Evolutionary conservation across 345 rosid genomes (phyloP).

Genomic region (Noccaea caerulescens): DNA sequence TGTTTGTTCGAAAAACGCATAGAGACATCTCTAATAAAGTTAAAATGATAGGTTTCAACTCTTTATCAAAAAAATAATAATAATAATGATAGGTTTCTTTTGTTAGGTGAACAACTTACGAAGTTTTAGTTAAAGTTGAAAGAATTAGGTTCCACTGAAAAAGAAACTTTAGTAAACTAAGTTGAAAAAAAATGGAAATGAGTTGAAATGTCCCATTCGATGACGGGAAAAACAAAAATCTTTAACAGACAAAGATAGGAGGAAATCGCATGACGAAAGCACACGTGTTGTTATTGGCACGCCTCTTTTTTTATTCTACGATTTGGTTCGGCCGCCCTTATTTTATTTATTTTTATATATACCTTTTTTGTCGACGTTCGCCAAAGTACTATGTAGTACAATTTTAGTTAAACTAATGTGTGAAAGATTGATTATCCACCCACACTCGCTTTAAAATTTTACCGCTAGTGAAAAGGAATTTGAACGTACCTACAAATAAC

Average conservation of each 20-base stretch:
- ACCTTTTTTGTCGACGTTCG: too few species aligned
- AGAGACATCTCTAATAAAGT: conserved; percentile 10
- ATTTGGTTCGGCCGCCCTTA: conserved; percentile 29
- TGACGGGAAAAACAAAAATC: neutral
- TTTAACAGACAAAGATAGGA: neutral
- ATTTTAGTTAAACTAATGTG: neutral
- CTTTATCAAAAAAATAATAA: too few species aligned
- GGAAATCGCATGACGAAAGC: conserved; percentile 35
- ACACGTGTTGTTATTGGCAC: conserved; percentile 30
- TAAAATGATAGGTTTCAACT: conserved; percentile 25
- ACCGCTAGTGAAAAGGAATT: neutral
- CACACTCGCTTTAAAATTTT: neutral
- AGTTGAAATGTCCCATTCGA: conserved; percentile 40
- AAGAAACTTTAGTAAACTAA: conserved; percentile 21
- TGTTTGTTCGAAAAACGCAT: neutral
- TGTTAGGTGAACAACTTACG: conserved; percentile 43
- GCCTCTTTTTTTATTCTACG: conserved; percentile 13
- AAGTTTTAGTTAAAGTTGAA: conserved; percentile 31
- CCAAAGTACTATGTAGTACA: neutral
- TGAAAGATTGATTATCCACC: neutral
- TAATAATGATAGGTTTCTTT: conserved; percentile 34
- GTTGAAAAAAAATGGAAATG: conserved; percentile 26
- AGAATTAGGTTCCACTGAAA: conserved; percentile 17
- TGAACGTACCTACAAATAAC: neutral
- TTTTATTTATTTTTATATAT: too few species aligned